These are phyloP conservation scores for Cladosporium sp. DNA, from an alignment of 2,329 filamentous ascomycete genomes.

Conservation along the genomic window DNA sequence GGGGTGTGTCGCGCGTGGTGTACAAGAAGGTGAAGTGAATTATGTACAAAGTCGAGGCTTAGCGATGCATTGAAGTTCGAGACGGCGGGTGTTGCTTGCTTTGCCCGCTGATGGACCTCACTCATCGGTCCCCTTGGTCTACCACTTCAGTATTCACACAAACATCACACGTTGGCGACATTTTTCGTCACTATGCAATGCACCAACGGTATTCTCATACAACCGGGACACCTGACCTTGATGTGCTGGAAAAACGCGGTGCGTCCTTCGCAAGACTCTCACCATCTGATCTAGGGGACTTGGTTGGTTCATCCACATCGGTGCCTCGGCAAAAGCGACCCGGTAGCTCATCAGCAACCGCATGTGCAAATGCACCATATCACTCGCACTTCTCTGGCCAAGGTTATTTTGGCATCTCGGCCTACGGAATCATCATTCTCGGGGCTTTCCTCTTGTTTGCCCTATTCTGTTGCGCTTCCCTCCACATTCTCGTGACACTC, in stretches of 20 bases:
- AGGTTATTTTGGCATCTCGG: conserved; percentile 5
- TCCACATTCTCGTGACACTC: neutral
- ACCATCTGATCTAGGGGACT: neutral
- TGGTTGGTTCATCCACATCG: neutral
- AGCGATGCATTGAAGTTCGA: too few species aligned
- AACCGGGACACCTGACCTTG: neutral
- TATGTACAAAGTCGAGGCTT: too few species aligned
- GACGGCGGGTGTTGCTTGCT: too few species aligned
- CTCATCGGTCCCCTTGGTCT: too few species aligned
- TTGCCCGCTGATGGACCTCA: too few species aligned
- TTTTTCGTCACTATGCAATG: too few species aligned
- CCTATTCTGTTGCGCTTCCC: neutral
- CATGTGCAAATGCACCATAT: conserved; percentile 1
- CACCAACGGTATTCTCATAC: too few species aligned
- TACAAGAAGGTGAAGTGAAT: too few species aligned
- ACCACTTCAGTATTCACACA: too few species aligned
- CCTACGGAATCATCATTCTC: conserved; percentile 9
- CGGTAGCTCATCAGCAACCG: neutral
- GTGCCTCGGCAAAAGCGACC: conserved; percentile 7
- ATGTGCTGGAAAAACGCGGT: neutral
- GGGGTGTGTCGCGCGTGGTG: too few species aligned
- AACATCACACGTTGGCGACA: too few species aligned
- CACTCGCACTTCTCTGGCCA: conserved; percentile 3
- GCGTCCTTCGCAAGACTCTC: neutral
- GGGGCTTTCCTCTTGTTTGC: neutral